Evolutionary conservation across 2,329 filamentous ascomycete species (phyloP).

Genomic region (Fonsecaea multimorphosa): DNA sequence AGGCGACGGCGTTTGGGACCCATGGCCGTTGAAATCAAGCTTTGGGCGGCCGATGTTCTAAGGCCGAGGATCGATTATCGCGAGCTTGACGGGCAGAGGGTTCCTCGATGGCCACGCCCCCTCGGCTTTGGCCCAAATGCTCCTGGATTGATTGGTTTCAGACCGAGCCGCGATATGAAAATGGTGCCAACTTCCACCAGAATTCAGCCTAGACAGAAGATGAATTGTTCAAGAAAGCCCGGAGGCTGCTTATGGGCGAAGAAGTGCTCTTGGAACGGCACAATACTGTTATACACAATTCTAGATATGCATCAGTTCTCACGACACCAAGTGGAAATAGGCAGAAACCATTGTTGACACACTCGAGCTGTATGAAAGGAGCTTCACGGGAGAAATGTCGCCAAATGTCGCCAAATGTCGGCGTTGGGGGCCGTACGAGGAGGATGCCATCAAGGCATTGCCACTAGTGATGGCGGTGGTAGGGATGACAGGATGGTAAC

Average conservation of each 20-base stretch:
- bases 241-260: background rate
- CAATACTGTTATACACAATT: background rate
- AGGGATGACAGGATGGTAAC: too few relatives aligned
- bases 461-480: too few relatives aligned
- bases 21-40: conserved; percentile 28
- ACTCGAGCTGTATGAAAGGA: background rate
- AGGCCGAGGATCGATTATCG: background rate
- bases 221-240: background rate
- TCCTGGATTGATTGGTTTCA: background rate
- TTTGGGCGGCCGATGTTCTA: background rate
- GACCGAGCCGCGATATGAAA: background rate
- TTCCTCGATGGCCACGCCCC: background rate
- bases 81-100: background rate
- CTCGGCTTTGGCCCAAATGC: background rate
- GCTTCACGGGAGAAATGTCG: background rate
- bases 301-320: background rate
- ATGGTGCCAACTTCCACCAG: background rate
- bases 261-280: background rate
- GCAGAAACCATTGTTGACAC: background rate
- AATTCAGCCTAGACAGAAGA: background rate
- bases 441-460: background rate
- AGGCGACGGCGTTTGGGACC: conserved; percentile 38
- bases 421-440: background rate
- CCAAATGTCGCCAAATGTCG: background rate
- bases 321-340: background rate